A percentile compares a stretch with the other conserved stretches of the same genome.
These are phyloP conservation scores for Coffea humblotiana DNA, from an alignment of 305 asterid genomes.

Conservation along the genomic window DNA sequence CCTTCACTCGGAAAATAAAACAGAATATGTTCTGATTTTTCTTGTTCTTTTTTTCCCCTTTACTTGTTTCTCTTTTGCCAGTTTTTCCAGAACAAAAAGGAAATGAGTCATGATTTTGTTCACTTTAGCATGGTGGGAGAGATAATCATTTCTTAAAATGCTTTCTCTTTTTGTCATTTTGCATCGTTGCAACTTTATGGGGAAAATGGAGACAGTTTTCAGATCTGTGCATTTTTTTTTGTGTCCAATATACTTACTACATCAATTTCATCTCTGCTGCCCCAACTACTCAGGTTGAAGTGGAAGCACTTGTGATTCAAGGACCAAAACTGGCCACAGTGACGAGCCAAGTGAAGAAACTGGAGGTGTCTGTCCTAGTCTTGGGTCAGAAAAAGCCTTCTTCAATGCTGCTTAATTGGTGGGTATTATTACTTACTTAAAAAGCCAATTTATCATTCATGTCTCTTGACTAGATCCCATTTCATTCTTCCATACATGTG, in stretches of 20 bases:
- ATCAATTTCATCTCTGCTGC: background rate
- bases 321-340: slow-evolving; percentile 75
- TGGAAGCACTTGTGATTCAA: slow-evolving; percentile 79
- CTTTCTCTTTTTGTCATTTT: background rate
- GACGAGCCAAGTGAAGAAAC: slow-evolving; percentile 87
- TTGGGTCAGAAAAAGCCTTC: slow-evolving; percentile 74
- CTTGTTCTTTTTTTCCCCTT: too few species aligned
- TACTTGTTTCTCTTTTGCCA: background rate
- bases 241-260: background rate
- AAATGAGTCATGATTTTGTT: background rate
- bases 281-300: slow-evolving; percentile 56
- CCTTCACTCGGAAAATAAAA: too few species aligned
- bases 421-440: slow-evolving; percentile 7
- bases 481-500: background rate
- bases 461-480: background rate
- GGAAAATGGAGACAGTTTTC: background rate
- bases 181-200: background rate
- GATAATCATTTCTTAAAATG: background rate
- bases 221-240: background rate
- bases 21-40: background rate
- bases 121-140: background rate
- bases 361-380: slow-evolving; percentile 83
- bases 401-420: slow-evolving; percentile 59
- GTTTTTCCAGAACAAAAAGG: background rate
- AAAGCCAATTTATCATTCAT: background rate